Base-by-base conservation (phyloP, 768 basidiomycete species). In the Chiua virens region DNA sequence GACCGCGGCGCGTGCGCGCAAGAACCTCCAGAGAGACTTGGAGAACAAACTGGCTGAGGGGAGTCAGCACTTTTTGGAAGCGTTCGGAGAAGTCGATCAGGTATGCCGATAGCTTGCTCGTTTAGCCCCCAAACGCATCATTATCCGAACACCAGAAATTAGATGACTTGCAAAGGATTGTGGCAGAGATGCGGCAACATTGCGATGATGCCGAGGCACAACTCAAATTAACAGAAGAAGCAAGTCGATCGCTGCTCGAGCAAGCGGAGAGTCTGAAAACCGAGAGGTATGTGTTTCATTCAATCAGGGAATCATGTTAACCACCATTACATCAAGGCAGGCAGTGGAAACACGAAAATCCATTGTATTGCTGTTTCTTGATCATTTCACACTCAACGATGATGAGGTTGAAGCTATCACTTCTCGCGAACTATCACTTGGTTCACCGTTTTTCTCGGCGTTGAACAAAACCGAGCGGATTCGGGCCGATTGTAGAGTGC, bases 401-500 rank as follows among this genome's bases (percentile, higher is more conserved):
- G 75, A 78, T 13, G 94, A 98, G 62, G 70, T 80, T 1, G 81
- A 86, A 27, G 82, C 86, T 0, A 75, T 99, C 35, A 83, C 82
- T 0, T 92, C 90, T 10, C 73, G 92, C 34, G 87, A 95, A 27
- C 78, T 94, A 5, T 80, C 87, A 6, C 76, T 97, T 17, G 87
- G 87, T 0, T 65, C 75, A 6, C 75, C 74, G 3, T 86, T 99
- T 61, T 98, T 98, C 65, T 71, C 77, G 3, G 89, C 90, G 0
- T 89, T 98, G 85, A 88, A 92, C 68, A 88, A 88, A 64, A 86
- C 90, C 0, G 86, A 89, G 59, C 73, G 72, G 39, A 95, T 99
- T 54, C 78, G 93, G 30, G 78, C 78, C 13, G 92, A 97, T 63
- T 97, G 94, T 65, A 76, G 85, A 41, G 82, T 93, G 3, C 76